Evolutionary conservation across 805 yeast genomes (phyloP).

Genomic region (Cyberlindnera samutprakarnensis): DNA sequence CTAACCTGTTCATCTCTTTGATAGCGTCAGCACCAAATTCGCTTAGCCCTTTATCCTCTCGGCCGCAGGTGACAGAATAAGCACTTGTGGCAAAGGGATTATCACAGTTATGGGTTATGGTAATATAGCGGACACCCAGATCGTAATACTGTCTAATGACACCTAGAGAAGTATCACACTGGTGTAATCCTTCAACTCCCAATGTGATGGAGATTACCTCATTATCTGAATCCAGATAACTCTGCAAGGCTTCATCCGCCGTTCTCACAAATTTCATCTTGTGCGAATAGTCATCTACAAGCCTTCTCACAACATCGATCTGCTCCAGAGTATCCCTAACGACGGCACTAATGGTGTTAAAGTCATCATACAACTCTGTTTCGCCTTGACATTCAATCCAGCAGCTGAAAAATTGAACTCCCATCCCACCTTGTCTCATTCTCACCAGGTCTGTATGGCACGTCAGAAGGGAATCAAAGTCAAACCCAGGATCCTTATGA

Average conservation of each 20-base stretch:
- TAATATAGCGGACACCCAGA: conserved; percentile 45
- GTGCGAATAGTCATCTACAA: conserved; percentile 33
- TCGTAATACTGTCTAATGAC: conserved; percentile 41
- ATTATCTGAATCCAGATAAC: conserved; percentile 23
- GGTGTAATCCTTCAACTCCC: conserved; percentile 51
- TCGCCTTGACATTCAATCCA: conserved; percentile 39
- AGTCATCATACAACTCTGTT: conserved; percentile 33
- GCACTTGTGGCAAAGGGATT: conserved; percentile 54
- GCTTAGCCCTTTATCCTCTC: conserved; percentile 36
- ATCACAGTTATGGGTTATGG: conserved; percentile 49
- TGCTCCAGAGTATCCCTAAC: conserved; percentile 50
- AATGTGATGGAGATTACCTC: conserved; percentile 38
- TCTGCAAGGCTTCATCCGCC: conserved; percentile 33
- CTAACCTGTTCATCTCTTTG: conserved; percentile 43
- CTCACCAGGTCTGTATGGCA: conserved; percentile 38
- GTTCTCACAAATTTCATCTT: conserved; percentile 32
- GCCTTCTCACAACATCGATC: conserved; percentile 41
- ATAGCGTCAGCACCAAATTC: conserved; percentile 33
- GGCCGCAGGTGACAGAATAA: conserved; percentile 38
- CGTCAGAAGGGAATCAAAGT: conserved; percentile 32
- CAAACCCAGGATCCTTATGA: conserved; percentile 25
- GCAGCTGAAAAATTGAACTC: conserved; percentile 44
- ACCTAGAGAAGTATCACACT: conserved; percentile 40
- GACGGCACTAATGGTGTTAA: conserved; percentile 33
- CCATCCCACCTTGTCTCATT: conserved; percentile 37